Conservation (phyloP, 192 early-diverging fungal species). For the Ramicandelaber brevisporus region DNA sequence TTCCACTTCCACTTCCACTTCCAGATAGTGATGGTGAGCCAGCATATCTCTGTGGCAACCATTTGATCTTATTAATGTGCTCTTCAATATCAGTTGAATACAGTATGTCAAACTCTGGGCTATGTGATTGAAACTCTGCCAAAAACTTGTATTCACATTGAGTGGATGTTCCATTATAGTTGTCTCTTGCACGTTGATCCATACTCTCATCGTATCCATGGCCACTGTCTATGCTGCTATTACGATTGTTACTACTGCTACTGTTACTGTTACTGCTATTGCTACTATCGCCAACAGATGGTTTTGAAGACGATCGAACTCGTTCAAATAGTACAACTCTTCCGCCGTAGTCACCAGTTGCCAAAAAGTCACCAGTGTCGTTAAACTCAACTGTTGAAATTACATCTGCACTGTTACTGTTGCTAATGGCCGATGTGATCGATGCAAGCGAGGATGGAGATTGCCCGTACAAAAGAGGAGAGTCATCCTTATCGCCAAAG, state of each 20-base stretch:
- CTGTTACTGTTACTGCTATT: too few relatives aligned
- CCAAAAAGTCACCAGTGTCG: constrained; percentile 85
- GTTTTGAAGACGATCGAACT: too few relatives aligned
- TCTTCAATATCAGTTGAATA: constrained; percentile 98
- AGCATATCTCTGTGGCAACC: constrained; percentile 89
- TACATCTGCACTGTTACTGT: constrained; percentile 99
- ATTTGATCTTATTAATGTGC: constrained; percentile 98
- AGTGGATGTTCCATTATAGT: constrained; percentile 87
- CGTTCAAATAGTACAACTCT: constrained; percentile 96
- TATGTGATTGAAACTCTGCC: constrained; percentile 98
- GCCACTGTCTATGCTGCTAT: too few relatives aligned
- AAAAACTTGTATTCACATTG: constrained; percentile 99
- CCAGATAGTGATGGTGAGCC: constrained; percentile 97
- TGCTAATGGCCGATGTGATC: too few relatives aligned
- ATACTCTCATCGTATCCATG: too few relatives aligned
- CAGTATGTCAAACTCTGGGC: constrained; percentile 97
- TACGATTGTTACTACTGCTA: too few relatives aligned
- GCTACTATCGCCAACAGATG: too few relatives aligned
- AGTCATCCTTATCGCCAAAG: constrained; percentile 84
- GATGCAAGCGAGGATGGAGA: too few relatives aligned
- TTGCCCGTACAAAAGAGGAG: constrained; percentile 2
- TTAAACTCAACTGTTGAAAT: constrained; percentile 98
- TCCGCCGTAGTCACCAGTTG: constrained; percentile 93
- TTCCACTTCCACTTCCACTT: constrained; percentile 99
- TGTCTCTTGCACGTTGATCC: too few relatives aligned